A percentile compares a stretch with the other conserved stretches of the same genome.
phyloP scores from a whole-genome alignment of 106 monocot species.

The Vanilla planifolia region DNA sequence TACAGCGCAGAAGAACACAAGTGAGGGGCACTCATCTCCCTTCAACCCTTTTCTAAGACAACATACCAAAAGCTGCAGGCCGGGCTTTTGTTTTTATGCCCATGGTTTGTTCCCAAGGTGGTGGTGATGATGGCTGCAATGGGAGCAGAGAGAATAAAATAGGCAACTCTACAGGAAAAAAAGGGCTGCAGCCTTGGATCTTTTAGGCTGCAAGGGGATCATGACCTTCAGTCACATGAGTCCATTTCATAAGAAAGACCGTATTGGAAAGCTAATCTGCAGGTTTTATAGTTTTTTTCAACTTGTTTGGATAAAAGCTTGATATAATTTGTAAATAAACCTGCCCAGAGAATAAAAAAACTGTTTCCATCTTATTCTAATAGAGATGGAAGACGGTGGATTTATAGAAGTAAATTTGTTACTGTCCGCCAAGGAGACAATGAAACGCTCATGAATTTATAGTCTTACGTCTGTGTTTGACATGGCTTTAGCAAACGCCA shows the following conservation, averaged over 20 bases:
- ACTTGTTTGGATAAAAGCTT: too few relatives aligned
- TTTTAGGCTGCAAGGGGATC: slow-evolving; percentile 9
- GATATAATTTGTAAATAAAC: too few relatives aligned
- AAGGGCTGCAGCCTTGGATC: slow-evolving; percentile 16
- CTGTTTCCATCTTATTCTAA: too few relatives aligned
- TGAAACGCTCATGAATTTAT: too few relatives aligned
- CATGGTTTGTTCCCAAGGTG: slow-evolving; percentile 4
- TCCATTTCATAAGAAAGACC: neutral
- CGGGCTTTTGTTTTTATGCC: slow-evolving; percentile 16
- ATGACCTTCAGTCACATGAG: slow-evolving; percentile 16
- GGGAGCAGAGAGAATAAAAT: slow-evolving; percentile 16
- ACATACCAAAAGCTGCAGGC: slow-evolving; percentile 11
- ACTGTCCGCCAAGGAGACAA: too few relatives aligned
- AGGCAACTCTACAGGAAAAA: slow-evolving; percentile 5
- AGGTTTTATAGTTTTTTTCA: neutral
- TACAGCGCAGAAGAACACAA: slow-evolving; percentile 8
- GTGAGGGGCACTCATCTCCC: neutral
- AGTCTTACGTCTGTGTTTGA: too few relatives aligned
- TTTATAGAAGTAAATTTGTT: too few relatives aligned
- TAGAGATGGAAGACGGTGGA: too few relatives aligned
- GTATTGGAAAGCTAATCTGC: too few relatives aligned
- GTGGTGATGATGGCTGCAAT: slow-evolving; percentile 17
- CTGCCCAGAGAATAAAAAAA: too few relatives aligned
- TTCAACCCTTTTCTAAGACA: slow-evolving; percentile 5
- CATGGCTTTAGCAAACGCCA: too few relatives aligned